Base-by-base conservation (phyloP, 2,329 filamentous ascomycete species). In the Diaporthe citriasiana region DNA sequence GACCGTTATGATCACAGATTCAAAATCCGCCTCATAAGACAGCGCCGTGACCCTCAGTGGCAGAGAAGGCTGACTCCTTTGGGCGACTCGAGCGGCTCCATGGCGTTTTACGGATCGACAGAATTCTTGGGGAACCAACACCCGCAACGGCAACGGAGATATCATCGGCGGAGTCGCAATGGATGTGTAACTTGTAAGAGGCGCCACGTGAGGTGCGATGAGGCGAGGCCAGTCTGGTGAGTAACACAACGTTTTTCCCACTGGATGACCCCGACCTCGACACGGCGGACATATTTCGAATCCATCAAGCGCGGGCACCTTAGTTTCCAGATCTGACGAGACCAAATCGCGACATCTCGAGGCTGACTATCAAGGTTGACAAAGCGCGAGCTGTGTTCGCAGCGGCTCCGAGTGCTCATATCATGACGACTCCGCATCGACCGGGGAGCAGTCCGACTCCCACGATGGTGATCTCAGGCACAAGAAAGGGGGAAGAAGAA, bases 131-230 rank as follows among this genome's bases (percentile, higher is more conserved):
- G 13, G 7, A 60, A 25, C 30, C 25, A 22, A 27, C 42, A 51
- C 51, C 55, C 30, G n/a, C 80, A 82, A 75, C 80, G 82, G 74
- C 81, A 83, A 77, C 80, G 82, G 72, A 82, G 79, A 73, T 83
- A 84, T 71, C 82, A 83, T 76, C 81, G 81, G 63, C 79, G 82
- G 72, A 83, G 82, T 77, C 83, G 82, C 74, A 80, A 80, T 70
- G 82, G 82, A 66, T 84, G 83, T 66, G 77, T 79, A 71, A 78
- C 76, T 33, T 83, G 82, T 79, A 85, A 84, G 78, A 79, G 78
- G 71, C 83, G 85, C 76, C 85, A 86, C 76, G 85, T 87, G 68
- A 83, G 85, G 70, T 87, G 85, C 78, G 84, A 87, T 74, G 85
- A 87, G 76, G 81, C 81, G 74, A 84, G 81, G 76, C 85, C 85